phyloP scores from a whole-genome alignment of 1,139 yeast species.

The Pneumocystis canis region DNA sequence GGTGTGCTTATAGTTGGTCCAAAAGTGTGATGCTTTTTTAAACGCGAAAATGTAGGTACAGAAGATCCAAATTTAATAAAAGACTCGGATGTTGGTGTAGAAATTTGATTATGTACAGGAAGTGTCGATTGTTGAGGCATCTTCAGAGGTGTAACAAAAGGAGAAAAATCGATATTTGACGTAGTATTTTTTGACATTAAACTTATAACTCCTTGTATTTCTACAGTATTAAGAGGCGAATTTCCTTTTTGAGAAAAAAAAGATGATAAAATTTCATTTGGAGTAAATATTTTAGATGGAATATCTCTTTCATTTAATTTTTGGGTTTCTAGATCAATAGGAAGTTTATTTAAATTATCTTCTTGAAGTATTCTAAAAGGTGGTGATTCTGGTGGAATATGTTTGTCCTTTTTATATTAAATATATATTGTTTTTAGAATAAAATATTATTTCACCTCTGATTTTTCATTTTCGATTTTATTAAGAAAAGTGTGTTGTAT shows the following conservation, averaged over 20 bases:
- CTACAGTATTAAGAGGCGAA: constrained; percentile 56
- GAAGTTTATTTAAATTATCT: not conserved
- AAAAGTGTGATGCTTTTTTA: not conserved
- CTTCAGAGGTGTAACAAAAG: not conserved
- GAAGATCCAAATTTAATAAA: not conserved
- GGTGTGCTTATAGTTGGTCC: constrained; percentile 1
- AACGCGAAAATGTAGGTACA: not conserved
- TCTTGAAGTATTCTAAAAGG: not conserved
- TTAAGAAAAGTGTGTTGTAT: not conserved
- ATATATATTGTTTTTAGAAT: not conserved
- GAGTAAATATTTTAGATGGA: constrained; percentile 17
- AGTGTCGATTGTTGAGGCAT: not conserved
- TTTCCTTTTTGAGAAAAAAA: constrained; percentile 70
- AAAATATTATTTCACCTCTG: not conserved
- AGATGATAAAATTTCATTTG: constrained; percentile 49
- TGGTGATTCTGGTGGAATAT: not conserved
- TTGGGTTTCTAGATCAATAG: not conserved
- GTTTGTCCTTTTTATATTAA: not conserved
- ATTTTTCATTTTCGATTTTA: not conserved
- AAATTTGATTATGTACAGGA: not conserved
- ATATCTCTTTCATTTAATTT: not conserved
- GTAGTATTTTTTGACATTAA: constrained; percentile 25
- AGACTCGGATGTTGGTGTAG: not conserved
- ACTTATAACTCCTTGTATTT: constrained; percentile 71
- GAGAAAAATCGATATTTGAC: not conserved